These are phyloP conservation scores for Marchantia polymorpha DNA, from an alignment of 225 moss, liverwort and hornwort species.

Conservation along the genomic window DNA sequence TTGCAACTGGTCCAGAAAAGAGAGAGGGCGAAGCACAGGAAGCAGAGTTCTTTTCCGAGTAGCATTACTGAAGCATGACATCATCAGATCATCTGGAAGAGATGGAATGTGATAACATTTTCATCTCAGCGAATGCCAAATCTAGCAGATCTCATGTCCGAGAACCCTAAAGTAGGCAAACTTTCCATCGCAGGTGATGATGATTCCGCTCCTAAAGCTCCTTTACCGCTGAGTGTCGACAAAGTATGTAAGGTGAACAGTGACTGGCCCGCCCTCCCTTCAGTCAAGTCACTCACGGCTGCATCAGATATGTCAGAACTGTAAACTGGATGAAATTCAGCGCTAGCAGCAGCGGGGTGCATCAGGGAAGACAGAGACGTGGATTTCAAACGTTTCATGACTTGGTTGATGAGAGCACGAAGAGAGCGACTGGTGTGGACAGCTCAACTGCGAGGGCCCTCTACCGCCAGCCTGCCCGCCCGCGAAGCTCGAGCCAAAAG, in stretches of 20 bases:
- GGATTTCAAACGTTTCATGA: not conserved
- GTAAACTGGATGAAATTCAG: not conserved
- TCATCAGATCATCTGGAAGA: too few relatives aligned
- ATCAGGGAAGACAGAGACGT: not conserved
- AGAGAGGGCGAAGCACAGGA: too few relatives aligned
- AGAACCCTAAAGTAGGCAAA: not conserved
- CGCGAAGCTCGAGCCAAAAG: not conserved
- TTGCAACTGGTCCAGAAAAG: too few relatives aligned
- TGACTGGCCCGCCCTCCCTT: not conserved
- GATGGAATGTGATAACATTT: too few relatives aligned
- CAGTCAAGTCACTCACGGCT: not conserved
- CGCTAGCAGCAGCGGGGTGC: too few relatives aligned
- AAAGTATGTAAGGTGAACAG: not conserved
- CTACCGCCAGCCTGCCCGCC: too few relatives aligned
- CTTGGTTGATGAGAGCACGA: not conserved
- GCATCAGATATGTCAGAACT: not conserved
- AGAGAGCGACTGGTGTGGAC: not conserved
- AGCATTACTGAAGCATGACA: too few relatives aligned
- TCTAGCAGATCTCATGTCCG: too few relatives aligned
- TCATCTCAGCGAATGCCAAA: too few relatives aligned
- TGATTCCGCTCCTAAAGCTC: not conserved
- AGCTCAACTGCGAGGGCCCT: not conserved
- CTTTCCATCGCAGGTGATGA: not conserved
- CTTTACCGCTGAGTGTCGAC: not conserved
- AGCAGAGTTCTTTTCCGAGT: too few relatives aligned